Evolutionary conservation across 768 basidiomycete species (phyloP).

Genomic region (Boletus sp.): DNA sequence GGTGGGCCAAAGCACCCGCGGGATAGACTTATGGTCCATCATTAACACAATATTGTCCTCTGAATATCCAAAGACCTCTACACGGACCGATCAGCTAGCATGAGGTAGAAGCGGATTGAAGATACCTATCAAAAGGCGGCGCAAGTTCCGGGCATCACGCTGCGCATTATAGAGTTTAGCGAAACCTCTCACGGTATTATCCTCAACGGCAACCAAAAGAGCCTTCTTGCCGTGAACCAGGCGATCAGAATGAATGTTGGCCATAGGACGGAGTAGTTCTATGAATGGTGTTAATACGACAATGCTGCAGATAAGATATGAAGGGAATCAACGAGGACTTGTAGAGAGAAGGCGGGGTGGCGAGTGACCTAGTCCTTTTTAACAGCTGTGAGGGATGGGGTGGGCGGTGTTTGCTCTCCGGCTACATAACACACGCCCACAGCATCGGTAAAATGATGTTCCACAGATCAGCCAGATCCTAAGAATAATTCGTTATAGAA

Average conservation of each 20-base stretch:
- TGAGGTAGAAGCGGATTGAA: neutral
- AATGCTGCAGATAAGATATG: slow-evolving; percentile 13
- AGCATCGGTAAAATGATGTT: neutral
- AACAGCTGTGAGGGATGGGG: neutral
- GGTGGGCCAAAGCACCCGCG: slow-evolving; percentile 37
- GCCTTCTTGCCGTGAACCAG: slow-evolving; percentile 9
- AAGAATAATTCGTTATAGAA: neutral
- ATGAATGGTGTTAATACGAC: neutral
- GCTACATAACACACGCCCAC: slow-evolving; percentile 6
- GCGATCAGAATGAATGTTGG: neutral
- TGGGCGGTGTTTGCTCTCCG: neutral
- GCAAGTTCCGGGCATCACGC: slow-evolving; percentile 13
- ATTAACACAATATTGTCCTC: slow-evolving; percentile 41
- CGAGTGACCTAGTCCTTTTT: neutral
- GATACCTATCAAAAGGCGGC: slow-evolving; percentile 23
- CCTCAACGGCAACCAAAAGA: slow-evolving; percentile 23
- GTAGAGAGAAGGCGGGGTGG: neutral
- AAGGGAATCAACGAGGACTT: neutral
- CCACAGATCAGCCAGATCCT: neutral
- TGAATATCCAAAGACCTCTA: slow-evolving; percentile 39
- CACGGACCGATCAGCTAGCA: neutral
- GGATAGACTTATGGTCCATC: slow-evolving; percentile 33
- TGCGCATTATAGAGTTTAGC: slow-evolving; percentile 11
- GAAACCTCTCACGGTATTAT: neutral
- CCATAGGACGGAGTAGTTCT: slow-evolving; percentile 4